Base-by-base conservation (phyloP, 2,329 filamentous ascomycete genomes). In the Pseudocercospora musae region DNA sequence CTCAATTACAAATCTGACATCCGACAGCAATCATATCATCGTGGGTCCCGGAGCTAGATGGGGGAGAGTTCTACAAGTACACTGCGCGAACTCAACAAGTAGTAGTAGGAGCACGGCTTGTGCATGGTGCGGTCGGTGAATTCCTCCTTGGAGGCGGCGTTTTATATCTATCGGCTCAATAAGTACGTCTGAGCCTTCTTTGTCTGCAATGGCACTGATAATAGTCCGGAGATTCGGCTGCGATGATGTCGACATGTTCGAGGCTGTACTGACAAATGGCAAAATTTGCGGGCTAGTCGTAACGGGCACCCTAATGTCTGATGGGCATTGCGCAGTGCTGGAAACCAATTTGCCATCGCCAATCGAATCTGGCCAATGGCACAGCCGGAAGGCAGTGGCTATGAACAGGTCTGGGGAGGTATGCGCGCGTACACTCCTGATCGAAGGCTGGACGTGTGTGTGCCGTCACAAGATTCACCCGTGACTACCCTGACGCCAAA, bases 221-320 rank as follows among this genome's bases (percentile, higher is more conserved):
- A 2, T 4, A 7, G 40, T 15, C 0, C 23, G 63, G 62, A 60
- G 65, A n/a, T 52, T 67, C 18, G 53, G 58, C 7, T 65, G 65
- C 42, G 64, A 68, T 52, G 61, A 66, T 42, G 59, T 68, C 37
- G 66, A 62, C 44, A 59, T 62, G 27, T 66, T 57, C 42, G 59
- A 68, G 87, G 75, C 86, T 44, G 83, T 86, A 3, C 76, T 86
- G 1, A 79, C 81, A 20, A 78, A 81, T 63, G 80, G 82, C 11
- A 73, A 74, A 7, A 77, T 85, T 49, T 82, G 54, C 79, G 78
- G 9, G 83, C 79, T 3, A 81, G 78, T n/a, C 67, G 69, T 7
- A 69, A 69, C 1, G 70, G 72, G 3, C 72, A 85, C 62, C 65
- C 78, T 0, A 83, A 85, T 57, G 75, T 87, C 13, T 85, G 76